Evolutionary conservation across 2,329 filamentous ascomycete species (phyloP).

Genomic region (Emmonsia crescens): DNA sequence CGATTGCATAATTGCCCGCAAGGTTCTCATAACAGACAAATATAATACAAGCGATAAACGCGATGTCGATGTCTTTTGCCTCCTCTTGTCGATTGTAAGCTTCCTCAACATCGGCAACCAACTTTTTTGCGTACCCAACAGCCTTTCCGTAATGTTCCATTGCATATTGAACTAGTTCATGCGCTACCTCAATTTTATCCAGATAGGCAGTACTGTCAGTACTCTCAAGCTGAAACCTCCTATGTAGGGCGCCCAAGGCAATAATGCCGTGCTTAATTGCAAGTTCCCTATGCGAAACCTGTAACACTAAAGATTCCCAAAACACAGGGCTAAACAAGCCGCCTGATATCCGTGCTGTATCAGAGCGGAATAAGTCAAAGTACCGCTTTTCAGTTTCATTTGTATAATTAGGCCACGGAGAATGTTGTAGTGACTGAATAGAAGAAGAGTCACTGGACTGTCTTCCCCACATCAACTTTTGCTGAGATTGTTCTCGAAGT

Average conservation of each 20-base stretch:
- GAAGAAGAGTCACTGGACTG: neutral
- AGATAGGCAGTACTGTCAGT: neutral
- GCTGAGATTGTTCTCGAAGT: neutral
- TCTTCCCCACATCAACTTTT: neutral
- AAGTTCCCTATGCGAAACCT: neutral
- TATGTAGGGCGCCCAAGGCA: neutral
- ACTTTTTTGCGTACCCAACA: neutral
- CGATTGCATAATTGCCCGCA: neutral
- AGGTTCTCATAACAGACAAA: neutral
- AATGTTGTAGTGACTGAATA: neutral
- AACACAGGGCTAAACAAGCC: neutral
- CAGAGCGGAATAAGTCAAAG: neutral
- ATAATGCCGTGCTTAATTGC: neutral
- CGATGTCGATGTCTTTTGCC: neutral
- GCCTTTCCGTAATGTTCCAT: neutral
- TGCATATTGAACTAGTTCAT: neutral
- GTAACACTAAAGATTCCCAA: neutral
- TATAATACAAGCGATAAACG: neutral
- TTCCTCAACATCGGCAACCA: neutral
- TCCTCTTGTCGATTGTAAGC: neutral
- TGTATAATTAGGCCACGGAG: no score
- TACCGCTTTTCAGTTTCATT: neutral
- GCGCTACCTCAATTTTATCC: neutral
- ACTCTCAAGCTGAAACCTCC: neutral
- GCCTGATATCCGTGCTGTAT: neutral